These are phyloP conservation scores for Tillandsia fasciculata DNA, from an alignment of 176 grass and related monocot genomes.

Conservation along the genomic window DNA sequence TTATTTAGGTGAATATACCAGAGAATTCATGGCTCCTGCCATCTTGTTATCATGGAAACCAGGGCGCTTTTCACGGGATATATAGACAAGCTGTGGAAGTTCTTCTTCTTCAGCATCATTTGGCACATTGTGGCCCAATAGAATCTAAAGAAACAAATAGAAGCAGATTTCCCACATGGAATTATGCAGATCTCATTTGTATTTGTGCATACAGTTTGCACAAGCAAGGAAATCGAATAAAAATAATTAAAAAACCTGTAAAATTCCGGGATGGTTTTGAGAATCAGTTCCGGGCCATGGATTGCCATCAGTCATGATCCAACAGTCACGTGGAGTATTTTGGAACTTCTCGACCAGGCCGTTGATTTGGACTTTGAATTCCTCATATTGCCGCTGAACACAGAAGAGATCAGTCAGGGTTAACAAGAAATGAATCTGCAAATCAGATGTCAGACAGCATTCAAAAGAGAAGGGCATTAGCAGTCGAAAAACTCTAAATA, in stretches of 20 bases:
- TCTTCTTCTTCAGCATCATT: neutral
- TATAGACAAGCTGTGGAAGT: neutral
- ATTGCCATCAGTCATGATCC: neutral
- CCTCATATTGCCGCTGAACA: constrained; percentile 3
- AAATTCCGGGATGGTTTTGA: constrained; percentile 1
- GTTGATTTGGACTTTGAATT: constrained; percentile 2
- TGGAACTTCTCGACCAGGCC: neutral
- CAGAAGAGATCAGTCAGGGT: neutral
- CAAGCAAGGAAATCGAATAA: neutral
- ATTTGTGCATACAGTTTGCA: neutral
- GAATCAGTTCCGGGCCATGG: neutral
- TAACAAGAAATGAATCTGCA: neutral
- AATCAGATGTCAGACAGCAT: neutral
- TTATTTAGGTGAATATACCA: neutral
- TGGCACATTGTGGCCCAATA: neutral
- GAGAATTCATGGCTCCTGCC: constrained; percentile 3
- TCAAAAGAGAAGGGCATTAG: neutral
- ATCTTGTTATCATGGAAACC: neutral
- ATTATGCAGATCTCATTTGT: neutral
- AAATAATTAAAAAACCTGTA: neutral
- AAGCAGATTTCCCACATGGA: neutral
- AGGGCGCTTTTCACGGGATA: neutral
- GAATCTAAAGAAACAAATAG: neutral
- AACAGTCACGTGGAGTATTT: neutral
- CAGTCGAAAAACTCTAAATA: neutral